A percentile compares a stretch with the other conserved stretches of the same genome.
Evolutionary conservation across 495 filamentous ascomycete genomes (phyloP).

Genomic region (Talaromyces nanjingensis): DNA sequence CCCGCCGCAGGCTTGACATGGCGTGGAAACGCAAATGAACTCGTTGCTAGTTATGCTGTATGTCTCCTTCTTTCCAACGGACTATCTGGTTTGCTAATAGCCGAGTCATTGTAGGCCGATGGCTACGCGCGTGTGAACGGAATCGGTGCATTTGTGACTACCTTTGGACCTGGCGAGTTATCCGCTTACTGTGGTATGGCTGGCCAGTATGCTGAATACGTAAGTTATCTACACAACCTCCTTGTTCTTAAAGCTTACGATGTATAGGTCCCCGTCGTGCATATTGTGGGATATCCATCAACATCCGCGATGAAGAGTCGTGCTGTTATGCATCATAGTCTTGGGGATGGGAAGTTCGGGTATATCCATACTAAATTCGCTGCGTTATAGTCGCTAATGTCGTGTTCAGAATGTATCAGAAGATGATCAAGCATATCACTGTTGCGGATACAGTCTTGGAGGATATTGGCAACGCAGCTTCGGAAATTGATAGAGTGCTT

Average conservation of each 20-base stretch:
- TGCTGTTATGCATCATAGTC: conserved; percentile 6
- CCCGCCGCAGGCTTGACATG: not conserved
- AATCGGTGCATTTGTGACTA: conserved; percentile 7
- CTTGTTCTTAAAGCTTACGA: not conserved
- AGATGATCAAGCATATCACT: conserved; percentile 31
- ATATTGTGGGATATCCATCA: conserved; percentile 8
- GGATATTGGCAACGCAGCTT: conserved; percentile 20
- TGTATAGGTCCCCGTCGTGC: conserved; percentile 7
- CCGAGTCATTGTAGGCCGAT: not conserved
- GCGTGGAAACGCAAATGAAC: conserved; percentile 6
- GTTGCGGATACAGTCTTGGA: conserved; percentile 21
- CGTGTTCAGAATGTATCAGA: not conserved
- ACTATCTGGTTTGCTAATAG: not conserved
- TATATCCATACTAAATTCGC: not conserved
- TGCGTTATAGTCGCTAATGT: not conserved
- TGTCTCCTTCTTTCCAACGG: not conserved
- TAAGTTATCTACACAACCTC: not conserved
- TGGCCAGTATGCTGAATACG: conserved; percentile 3
- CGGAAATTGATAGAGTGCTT: conserved; percentile 35
- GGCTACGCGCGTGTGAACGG: conserved; percentile 8
- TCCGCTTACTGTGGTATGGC: conserved; percentile 7
- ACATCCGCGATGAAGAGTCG: not conserved
- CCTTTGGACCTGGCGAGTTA: conserved; percentile 8
- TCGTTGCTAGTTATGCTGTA: conserved; percentile 7
- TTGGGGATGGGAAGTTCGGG: conserved; percentile 3